Conservation (phyloP, 805 yeast genomes). For the Starmerella tilneyi region DNA sequence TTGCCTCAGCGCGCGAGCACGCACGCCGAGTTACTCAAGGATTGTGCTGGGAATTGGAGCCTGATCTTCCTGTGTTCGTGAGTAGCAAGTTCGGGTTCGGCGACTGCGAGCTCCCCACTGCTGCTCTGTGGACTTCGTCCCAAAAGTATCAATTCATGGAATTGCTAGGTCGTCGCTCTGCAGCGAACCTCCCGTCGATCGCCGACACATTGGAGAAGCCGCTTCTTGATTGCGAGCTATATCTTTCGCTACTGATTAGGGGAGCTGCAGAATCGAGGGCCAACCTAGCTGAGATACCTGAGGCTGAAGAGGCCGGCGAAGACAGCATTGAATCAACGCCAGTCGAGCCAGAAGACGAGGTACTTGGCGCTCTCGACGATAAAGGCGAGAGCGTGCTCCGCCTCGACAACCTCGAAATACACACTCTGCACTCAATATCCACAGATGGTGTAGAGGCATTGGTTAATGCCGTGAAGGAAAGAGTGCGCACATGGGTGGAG, state of each 20-base stretch:
- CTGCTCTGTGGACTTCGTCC: constrained; percentile 13
- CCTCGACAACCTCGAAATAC: neutral
- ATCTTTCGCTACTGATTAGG: constrained; percentile 6
- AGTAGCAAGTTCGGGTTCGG: neutral
- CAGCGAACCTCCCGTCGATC: constrained; percentile 12
- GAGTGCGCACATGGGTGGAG: neutral
- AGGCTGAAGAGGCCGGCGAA: constrained; percentile 18
- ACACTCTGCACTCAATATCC: neutral
- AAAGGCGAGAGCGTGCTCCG: neutral
- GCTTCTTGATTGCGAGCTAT: constrained; percentile 17
- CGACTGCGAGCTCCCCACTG: neutral
- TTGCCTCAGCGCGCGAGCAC: constrained; percentile 10
- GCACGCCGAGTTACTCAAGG: constrained; percentile 10
- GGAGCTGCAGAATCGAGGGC: neutral
- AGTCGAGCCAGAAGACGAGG: neutral
- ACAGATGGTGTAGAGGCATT: neutral
- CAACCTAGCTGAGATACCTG: constrained; percentile 17
- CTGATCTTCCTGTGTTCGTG: neutral
- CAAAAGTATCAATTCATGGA: constrained; percentile 19
- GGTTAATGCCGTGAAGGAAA: neutral
- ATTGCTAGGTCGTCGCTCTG: constrained; percentile 19
- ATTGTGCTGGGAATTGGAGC: constrained; percentile 9
- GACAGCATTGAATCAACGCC: constrained; percentile 1
- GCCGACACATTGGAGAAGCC: constrained; percentile 17
- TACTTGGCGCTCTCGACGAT: neutral